Percentiles rank a stretch among this genome's conserved stretches.
Evolutionary conservation across 306 rosid genomes (phyloP).

Genomic region (Ormosia semicastrata): DNA sequence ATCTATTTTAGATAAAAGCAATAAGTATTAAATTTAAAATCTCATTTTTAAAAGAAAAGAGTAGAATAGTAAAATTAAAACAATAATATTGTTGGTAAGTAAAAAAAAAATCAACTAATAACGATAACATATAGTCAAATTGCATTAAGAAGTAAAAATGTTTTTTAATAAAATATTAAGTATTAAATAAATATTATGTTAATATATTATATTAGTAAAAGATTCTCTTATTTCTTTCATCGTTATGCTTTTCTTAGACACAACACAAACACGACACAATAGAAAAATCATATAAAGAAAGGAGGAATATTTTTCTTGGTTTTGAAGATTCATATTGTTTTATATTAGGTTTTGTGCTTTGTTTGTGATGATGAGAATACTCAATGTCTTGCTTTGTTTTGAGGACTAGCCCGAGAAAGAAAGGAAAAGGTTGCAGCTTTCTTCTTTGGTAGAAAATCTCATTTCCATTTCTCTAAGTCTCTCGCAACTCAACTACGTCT

Average conservation of each 20-base stretch:
- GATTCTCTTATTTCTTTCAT: not conserved
- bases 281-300: not conserved
- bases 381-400: conserved; percentile 66
- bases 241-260: not conserved
- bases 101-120: no score
- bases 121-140: no score
- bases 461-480: conserved; percentile 39
- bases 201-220: no score
- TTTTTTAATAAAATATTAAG: no score
- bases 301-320: not conserved
- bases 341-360: not conserved
- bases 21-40: no score
- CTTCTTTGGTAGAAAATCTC: conserved; percentile 42
- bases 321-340: not conserved
- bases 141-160: no score
- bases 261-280: not conserved
- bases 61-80: no score
- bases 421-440: conserved; percentile 33
- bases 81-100: no score
- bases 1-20: no score
- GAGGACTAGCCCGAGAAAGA: conserved; percentile 20
- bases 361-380: conserved; percentile 33
- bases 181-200: no score
- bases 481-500: not conserved
- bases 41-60: no score